phyloP scores from a whole-genome alignment of 2,329 filamentous ascomycete species.

The Fusarium denticulatum region DNA sequence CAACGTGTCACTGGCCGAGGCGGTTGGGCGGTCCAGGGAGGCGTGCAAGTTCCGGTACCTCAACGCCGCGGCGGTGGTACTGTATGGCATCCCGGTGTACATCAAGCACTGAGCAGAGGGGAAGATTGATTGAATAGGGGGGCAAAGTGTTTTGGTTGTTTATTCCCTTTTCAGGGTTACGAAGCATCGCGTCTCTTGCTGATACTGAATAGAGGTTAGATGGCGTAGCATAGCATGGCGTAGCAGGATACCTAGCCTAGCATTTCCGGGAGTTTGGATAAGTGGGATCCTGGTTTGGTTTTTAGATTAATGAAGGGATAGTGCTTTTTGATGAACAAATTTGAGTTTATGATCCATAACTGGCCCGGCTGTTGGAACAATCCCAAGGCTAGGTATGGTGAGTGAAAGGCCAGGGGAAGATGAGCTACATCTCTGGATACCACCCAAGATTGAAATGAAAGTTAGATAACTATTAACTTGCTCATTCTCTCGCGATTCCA shows the following conservation, averaged over 20 bases:
- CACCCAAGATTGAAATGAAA: neutral
- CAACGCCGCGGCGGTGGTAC: slow-evolving; percentile 91
- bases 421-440: neutral
- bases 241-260: slow-evolving; percentile 9
- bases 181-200: slow-evolving; percentile 5
- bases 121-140: slow-evolving; percentile 35
- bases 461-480: neutral
- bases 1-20: slow-evolving; percentile 75
- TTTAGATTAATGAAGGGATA: slow-evolving; percentile 22
- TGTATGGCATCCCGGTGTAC: slow-evolving; percentile 95
- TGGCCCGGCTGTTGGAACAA: neutral
- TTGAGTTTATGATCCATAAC: neutral
- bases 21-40: slow-evolving; percentile 77
- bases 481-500: neutral
- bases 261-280: slow-evolving; percentile 38
- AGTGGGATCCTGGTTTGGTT: slow-evolving; percentile 5
- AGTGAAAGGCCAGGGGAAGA: neutral
- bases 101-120: slow-evolving; percentile 54
- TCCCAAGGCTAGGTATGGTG: neutral
- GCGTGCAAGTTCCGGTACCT: slow-evolving; percentile 91
- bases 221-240: slow-evolving; percentile 20
- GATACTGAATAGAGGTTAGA: slow-evolving; percentile 1
- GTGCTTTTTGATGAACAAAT: neutral
- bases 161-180: neutral
- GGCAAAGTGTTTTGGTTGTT: slow-evolving; percentile 12